Base-by-base conservation (phyloP, 495 filamentous ascomycete species). In the Neurospora africana region DNA sequence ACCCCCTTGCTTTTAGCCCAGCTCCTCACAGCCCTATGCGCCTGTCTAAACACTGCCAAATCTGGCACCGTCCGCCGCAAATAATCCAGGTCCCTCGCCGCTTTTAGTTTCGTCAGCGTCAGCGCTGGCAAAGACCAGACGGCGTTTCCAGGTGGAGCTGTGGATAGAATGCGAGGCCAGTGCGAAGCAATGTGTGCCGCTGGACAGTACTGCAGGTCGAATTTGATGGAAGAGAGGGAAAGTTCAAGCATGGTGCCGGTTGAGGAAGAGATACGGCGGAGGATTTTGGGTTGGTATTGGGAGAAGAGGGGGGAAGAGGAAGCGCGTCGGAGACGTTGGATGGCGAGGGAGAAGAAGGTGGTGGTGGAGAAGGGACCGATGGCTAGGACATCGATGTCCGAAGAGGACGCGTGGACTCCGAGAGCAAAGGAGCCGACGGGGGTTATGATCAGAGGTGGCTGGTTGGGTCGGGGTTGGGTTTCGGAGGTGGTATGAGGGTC, bases 361-460 rank as follows among this genome's bases (percentile, higher is more conserved):
- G 79, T 78, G 19, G 86, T 73, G 70, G 84, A 85, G 68, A 89
- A 85, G 17, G 83, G 84, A 11, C 88, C 87, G 70, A 90, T 84
- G 73, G 82, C 87, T 27, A 90, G 78, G 72, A 87, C 86, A 75
- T 90, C 86, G 2, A 89, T 83, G 74, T 89, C 87, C 2, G 88
- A 89, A 9, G 79, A 61, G 11, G 81, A 53, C 21, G 85, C 84
- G 82, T 87, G 89, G 35, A 89, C 84, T 5, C 82, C 86, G 35
- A 90, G 81, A n/a, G 82, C 83, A 74, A 88, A 89, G 33, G 87
- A 89, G 0, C 88, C 88, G n/a, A 89, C 86, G 4, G 88, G 85
- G 15, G 83, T 79, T 10, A 90, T 68, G 17, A 87, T 77, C 35
- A 88, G 80, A 4, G 81, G 71, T 27, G 84, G 75, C 3, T 79